Evolutionary conservation across 345 rosid genomes (phyloP).

Genomic region (Euphorbia lathyris): DNA sequence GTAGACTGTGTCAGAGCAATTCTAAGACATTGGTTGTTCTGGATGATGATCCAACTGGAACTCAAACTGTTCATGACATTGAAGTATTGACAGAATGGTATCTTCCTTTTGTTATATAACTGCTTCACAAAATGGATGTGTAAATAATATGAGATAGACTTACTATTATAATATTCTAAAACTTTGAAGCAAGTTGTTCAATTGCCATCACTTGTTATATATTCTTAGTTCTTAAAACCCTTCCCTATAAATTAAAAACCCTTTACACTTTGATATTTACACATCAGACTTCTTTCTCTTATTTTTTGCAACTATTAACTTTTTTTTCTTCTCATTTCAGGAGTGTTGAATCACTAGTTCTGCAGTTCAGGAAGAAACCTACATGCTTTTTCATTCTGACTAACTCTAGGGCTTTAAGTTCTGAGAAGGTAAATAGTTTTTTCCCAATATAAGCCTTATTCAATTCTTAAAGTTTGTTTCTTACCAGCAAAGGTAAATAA

Average conservation of each 20-base stretch:
- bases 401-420: constrained; percentile 83
- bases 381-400: constrained; percentile 89
- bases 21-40: constrained; percentile 82
- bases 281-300: no score
- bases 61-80: constrained; percentile 95
- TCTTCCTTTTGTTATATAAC: constrained; percentile 11
- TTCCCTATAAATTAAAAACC: constrained; percentile 5
- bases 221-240: constrained; percentile 2
- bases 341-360: constrained; percentile 66
- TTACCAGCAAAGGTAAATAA: background rate
- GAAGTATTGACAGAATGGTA: constrained; percentile 98
- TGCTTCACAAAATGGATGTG: background rate
- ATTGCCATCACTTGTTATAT: background rate
- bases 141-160: background rate
- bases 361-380: constrained; percentile 66
- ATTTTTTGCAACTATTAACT: background rate
- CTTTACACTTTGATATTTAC: background rate
- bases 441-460: constrained; percentile 4
- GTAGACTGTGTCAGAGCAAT: constrained; percentile 49
- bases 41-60: constrained; percentile 99
- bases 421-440: constrained; percentile 63
- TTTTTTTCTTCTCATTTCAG: constrained; percentile 35
- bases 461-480: constrained; percentile 14
- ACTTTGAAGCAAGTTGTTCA: background rate
- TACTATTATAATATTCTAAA: background rate